phyloP scores from a whole-genome alignment of 371 early-diverging fungal genomes.

The Batkoa obscura region DNA sequence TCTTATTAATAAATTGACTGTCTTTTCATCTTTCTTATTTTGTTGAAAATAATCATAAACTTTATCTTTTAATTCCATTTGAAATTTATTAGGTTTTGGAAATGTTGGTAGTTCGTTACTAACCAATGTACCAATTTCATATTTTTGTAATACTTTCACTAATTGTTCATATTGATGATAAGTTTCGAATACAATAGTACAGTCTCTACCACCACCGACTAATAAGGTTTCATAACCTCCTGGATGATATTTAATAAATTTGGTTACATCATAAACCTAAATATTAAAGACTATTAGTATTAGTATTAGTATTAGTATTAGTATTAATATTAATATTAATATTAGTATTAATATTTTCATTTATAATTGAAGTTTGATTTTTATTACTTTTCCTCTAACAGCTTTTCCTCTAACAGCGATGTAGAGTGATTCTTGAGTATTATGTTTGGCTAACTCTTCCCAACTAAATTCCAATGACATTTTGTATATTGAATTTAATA shows the following conservation, averaged over 20 bases:
- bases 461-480: slow-evolving; percentile 6
- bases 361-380: no score
- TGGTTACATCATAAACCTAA: slow-evolving; percentile 78
- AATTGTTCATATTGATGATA: slow-evolving; percentile 65
- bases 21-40: slow-evolving; percentile 12
- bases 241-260: slow-evolving; percentile 76
- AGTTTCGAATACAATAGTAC: slow-evolving; percentile 74
- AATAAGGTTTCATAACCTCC: slow-evolving; percentile 64
- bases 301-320: no score
- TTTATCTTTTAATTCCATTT: slow-evolving; percentile 5
- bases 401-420: slow-evolving; percentile 34
- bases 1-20: not conserved
- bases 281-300: slow-evolving; percentile 19
- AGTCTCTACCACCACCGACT: slow-evolving; percentile 56
- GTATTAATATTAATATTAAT: no score
- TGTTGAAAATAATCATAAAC: slow-evolving; percentile 14
- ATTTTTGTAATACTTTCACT: slow-evolving; percentile 35
- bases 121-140: slow-evolving; percentile 37
- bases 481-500: no score
- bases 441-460: slow-evolving; percentile 65
- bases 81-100: slow-evolving; percentile 23
- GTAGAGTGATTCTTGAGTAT: slow-evolving; percentile 63
- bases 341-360: no score
- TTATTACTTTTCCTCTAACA: not conserved
- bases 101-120: slow-evolving; percentile 24